Evolutionary conservation across 2,329 filamentous ascomycete genomes (phyloP), one percentile per base, ranked within the genome.

Genomic region (Colletotrichum sp.): DNA sequence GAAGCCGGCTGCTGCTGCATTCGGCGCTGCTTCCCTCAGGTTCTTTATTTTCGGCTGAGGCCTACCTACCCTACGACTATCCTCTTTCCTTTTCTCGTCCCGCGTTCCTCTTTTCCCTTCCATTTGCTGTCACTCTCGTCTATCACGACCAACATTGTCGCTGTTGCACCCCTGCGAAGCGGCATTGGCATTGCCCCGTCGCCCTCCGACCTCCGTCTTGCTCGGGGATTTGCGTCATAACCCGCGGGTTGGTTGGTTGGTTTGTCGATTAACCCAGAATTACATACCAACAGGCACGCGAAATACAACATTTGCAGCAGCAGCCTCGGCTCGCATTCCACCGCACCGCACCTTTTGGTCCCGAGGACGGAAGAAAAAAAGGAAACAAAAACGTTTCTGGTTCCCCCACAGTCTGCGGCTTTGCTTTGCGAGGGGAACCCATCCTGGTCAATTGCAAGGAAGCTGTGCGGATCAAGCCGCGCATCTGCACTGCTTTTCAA

Each of bases 381-480:
- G 70, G 27, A 70, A 65, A 28, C 39, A 39, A 61, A 34, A 22
- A 13, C 32, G 56, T 73, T 56, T 58, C 71, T 70, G 56, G 12
- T 58, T 64, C 61, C 61, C 58, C 67, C 48, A 71, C 72, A 74
- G 55, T 66, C 71, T 55, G 68, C 52, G 48, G 43, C 22, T 28
- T 34, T 27, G 43, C 22, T 28, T 34, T 27, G 28, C 58, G 32
- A 61, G 64, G 52, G 48, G 36, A 43, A 18, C 52, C 16, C 36
- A 72, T 67, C 73, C 62, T 32, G 27, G 72, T 48, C 68, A 66
- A 34, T 30, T 62, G 61, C 69, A 72, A 62, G 73, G 71, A 62
- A 75, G 69, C 69, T 58, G 22, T 55, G 69, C 39, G 62, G 69
- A 72, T 64, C 62, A 55, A 73, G 69, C 69, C 69, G 69, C 62